Percentiles rank a stretch among this genome's conserved stretches.
Conservation (phyloP, 2,329 filamentous ascomycete species). For the Colletotrichum nymphaeae region DNA sequence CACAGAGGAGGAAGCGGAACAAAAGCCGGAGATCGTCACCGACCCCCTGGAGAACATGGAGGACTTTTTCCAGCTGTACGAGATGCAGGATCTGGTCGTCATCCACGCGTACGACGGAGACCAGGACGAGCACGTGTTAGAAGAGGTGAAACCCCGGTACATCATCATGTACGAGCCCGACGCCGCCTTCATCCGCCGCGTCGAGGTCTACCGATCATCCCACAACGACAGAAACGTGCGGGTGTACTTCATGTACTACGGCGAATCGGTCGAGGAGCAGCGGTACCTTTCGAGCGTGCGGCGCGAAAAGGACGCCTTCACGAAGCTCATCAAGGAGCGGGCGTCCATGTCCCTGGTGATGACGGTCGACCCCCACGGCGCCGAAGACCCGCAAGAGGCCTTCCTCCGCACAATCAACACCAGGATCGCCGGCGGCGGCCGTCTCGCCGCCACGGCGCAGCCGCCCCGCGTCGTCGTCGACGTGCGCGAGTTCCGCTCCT, state of each 20-base stretch:
- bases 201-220: slow-evolving; percentile 96
- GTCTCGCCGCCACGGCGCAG: slow-evolving; percentile 83
- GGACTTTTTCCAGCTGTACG: slow-evolving; percentile 89
- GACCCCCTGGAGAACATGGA: slow-evolving; percentile 94
- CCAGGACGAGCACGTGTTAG: slow-evolving; percentile 94
- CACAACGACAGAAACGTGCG: slow-evolving; percentile 89
- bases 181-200: slow-evolving; percentile 89
- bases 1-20: slow-evolving; percentile 79
- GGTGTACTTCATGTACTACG: slow-evolving; percentile 98
- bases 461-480: slow-evolving; percentile 94
- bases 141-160: slow-evolving; percentile 92
- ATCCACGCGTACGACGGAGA: slow-evolving; percentile 96
- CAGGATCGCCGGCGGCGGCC: slow-evolving; percentile 92
- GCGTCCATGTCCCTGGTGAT: slow-evolving; percentile 92
- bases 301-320: slow-evolving; percentile 97
- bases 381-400: slow-evolving; percentile 86
- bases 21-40: slow-evolving; percentile 78
- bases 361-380: slow-evolving; percentile 75
- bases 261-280: slow-evolving; percentile 94
- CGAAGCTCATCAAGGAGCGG: slow-evolving; percentile 92
- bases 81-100: slow-evolving; percentile 89
- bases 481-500: slow-evolving; percentile 94
- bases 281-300: slow-evolving; percentile 89
- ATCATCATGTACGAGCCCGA: slow-evolving; percentile 99
- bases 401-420: slow-evolving; percentile 97